phyloP scores from a whole-genome alignment of 306 rosid species.

The Cotoneaster glaucophyllus region DNA sequence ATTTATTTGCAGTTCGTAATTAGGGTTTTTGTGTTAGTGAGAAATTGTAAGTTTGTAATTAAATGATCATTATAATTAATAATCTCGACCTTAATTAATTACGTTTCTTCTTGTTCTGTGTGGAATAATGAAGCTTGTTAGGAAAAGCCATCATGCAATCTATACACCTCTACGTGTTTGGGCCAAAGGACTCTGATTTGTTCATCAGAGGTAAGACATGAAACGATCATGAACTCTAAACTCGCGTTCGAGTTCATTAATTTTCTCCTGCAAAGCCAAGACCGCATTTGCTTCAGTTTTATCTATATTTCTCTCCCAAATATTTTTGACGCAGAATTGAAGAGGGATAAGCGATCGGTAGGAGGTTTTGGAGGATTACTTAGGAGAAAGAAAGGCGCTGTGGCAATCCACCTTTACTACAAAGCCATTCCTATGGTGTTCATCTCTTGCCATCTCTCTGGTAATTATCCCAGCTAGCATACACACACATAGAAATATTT shows the following conservation, averaged over 20 bases:
- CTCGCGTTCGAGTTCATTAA: too few species aligned
- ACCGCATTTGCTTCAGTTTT: not conserved
- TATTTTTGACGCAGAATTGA: slow-evolving; percentile 27
- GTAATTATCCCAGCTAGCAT: slow-evolving; percentile 12
- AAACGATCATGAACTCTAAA: too few species aligned
- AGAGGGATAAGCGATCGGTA: slow-evolving; percentile 44
- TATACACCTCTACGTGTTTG: slow-evolving; percentile 67
- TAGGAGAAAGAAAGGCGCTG: slow-evolving; percentile 80
- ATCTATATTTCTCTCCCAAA: not conserved
- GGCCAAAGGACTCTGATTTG: slow-evolving; percentile 41
- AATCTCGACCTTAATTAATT: not conserved
- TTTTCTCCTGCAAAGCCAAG: not conserved
- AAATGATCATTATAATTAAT: too few species aligned
- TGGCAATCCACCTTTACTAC: slow-evolving; percentile 55
- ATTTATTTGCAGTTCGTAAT: not conserved
- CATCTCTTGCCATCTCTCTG: slow-evolving; percentile 75
- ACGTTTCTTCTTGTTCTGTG: not conserved
- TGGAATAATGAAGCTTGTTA: slow-evolving; percentile 44
- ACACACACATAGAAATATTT: not conserved
- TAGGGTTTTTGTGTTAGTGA: not conserved
- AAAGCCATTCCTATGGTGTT: slow-evolving; percentile 55
- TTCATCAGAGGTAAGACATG: slow-evolving; percentile 36
- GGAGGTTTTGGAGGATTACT: slow-evolving; percentile 68
- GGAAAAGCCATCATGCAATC: slow-evolving; percentile 69
- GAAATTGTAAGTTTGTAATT: too few species aligned